These are phyloP conservation scores for Fusarium gaditjirri DNA, from an alignment of 2,329 filamentous ascomycete species.

Conservation along the genomic window DNA sequence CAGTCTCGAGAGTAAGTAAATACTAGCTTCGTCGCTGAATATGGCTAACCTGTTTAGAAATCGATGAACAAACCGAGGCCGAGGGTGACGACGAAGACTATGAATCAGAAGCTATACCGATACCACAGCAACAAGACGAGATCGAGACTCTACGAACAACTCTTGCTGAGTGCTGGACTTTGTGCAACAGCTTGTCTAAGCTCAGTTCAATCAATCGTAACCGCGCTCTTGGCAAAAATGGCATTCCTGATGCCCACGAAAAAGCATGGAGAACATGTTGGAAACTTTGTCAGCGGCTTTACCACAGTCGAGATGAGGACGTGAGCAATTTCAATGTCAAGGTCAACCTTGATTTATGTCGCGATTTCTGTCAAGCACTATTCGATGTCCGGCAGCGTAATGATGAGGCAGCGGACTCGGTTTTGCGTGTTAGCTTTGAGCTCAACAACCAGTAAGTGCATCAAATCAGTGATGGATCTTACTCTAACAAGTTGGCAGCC, in stretches of 20 bases:
- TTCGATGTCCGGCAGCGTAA: constrained; percentile 85
- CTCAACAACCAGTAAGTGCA: constrained; percentile 83
- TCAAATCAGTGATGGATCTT: constrained; percentile 7
- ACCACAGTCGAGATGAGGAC: constrained; percentile 80
- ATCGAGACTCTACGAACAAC: constrained; percentile 77
- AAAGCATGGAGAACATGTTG: constrained; percentile 94
- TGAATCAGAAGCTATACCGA: constrained; percentile 56
- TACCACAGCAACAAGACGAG: constrained; percentile 65
- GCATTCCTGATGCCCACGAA: constrained; percentile 81
- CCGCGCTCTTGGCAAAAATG: constrained; percentile 79
- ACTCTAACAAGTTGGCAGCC: constrained; percentile 54
- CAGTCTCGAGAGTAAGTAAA: constrained; percentile 77
- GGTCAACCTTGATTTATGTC: constrained; percentile 84
- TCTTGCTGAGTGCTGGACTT: constrained; percentile 89
- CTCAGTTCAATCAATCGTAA: constrained; percentile 86
- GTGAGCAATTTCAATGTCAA: constrained; percentile 73
- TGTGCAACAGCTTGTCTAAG: constrained; percentile 90
- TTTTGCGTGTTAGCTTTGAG: constrained; percentile 92
- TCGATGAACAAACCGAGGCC: constrained; percentile 63
- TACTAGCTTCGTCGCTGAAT: background rate
- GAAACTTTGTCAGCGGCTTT: constrained; percentile 90
- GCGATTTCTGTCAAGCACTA: constrained; percentile 90
- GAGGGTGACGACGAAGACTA: constrained; percentile 66
- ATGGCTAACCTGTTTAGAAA: constrained; percentile 56
- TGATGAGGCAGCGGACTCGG: constrained; percentile 84